Evolutionary conservation across 2,329 filamentous ascomycete genomes (phyloP).

Genomic region (Scedosporium minutisporum): DNA sequence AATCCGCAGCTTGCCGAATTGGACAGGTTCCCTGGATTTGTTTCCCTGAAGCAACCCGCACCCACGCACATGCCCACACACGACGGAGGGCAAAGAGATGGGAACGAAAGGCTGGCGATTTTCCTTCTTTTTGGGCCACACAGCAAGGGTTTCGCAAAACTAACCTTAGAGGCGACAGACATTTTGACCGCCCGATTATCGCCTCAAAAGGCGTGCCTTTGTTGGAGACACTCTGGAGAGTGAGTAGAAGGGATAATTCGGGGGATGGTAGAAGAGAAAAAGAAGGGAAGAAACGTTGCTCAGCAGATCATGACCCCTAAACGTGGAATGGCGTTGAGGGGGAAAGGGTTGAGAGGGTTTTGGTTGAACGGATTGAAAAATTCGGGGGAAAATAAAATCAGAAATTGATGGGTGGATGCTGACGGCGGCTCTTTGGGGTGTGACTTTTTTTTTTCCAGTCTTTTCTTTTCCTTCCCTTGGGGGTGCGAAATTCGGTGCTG

Average conservation of each 20-base stretch:
- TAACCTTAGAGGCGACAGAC: slow-evolving; percentile 53
- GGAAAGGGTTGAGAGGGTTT: not conserved
- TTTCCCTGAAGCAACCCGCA: too few species aligned
- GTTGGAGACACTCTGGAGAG: slow-evolving; percentile 6
- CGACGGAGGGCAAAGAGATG: not conserved
- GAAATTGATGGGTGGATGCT: not conserved
- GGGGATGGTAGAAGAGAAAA: not conserved
- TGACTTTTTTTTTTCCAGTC: too few species aligned
- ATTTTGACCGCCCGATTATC: slow-evolving; percentile 46
- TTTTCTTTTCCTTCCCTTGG: too few species aligned
- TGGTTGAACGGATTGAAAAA: not conserved
- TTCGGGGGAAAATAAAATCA: not conserved
- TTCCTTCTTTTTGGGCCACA: not conserved
- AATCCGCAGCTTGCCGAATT: too few species aligned
- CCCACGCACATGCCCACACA: too few species aligned
- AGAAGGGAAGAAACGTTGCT: slow-evolving; percentile 1
- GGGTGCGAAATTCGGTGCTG: too few species aligned
- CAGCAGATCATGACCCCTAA: slow-evolving; percentile 8
- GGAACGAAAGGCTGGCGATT: not conserved
- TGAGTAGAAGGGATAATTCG: slow-evolving; percentile 3
- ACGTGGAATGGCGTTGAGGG: not conserved
- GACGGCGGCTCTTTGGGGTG: too few species aligned
- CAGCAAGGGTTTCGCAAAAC: slow-evolving; percentile 17
- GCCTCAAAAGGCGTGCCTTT: slow-evolving; percentile 39
- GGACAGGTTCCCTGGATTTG: too few species aligned